Base-by-base conservation (phyloP, 31 red algal genomes). In the Endocladia muricata region DNA sequence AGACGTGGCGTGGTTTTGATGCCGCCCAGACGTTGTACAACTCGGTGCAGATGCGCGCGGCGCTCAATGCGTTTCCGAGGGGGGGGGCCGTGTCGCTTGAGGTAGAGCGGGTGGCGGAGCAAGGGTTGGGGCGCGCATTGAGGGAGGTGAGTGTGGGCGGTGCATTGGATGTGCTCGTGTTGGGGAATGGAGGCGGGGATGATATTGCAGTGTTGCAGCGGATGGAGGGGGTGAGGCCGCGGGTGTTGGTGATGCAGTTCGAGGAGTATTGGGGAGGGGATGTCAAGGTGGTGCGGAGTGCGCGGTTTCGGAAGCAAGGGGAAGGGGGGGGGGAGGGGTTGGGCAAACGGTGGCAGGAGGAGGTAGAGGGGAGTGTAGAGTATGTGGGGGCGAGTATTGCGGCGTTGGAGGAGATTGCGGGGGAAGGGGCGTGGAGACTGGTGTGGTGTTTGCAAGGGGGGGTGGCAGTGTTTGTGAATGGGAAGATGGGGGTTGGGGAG, bases 1-100 rank as follows among this genome's bases (percentile, higher is more conserved):
- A 84, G 67, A 74, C 37, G 34, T 84, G 81, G 81, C 19, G 38
- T 40, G 48, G 61, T 1, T 84, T 66, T 38, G 81, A 84, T 32
- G 31, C 68, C 36, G 54, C 67, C 0, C 68, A 62, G 5, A n/a
- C 21, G 22, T 73, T 58, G 11, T 84, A 84, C 29, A 38, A 62
- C 4, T 61, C 31, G 25, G n/a, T n/a, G n/a, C 25, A 65, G 23
- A 9, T 34, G 23, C 43, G 52, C 19, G 17, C 41, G 6, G 15
- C 44, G 60, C 21, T 3, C 11, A 15, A 42, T 34, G 39, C 7
- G 15, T 31, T 43, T 39, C 39, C 60, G 15, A 49, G 17, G 4
- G 33, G 41, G 11, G 69, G 42, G 5, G 59, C 48, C 43, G 29
- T 75, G n/a, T 33, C 40, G 32, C 13, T 33, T 22, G 37, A 75